Conservation (phyloP, 202 grass and related monocot genomes). For the Eragrostis tef region DNA sequence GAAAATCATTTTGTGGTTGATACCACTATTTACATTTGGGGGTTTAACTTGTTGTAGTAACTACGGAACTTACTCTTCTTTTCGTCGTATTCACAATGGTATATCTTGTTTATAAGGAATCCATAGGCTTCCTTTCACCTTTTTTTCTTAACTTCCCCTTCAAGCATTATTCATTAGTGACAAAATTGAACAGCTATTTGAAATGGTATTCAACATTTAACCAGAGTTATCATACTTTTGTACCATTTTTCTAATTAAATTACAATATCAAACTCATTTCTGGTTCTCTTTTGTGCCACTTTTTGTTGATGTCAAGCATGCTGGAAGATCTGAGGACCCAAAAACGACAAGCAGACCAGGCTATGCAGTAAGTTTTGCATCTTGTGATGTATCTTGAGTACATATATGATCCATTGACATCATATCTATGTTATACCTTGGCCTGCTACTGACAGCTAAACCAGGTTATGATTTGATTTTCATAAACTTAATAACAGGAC, state of each 20-base stretch:
- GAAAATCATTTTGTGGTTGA: background rate
- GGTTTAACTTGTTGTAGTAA: constrained; percentile 2
- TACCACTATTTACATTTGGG: constrained; percentile 13
- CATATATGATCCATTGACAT: constrained; percentile 1
- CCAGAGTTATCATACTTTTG: background rate
- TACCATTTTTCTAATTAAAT: constrained; percentile 1
- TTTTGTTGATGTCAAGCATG: constrained; percentile 54
- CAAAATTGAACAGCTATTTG: constrained; percentile 8
- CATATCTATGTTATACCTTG: constrained; percentile 7
- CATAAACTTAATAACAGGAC: background rate
- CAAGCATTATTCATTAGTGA: constrained; percentile 20
- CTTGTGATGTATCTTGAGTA: background rate
- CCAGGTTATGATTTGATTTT: constrained; percentile 16
- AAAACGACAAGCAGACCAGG: constrained; percentile 53
- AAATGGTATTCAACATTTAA: background rate
- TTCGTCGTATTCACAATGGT: constrained; percentile 5
- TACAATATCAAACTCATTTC: constrained; percentile 42
- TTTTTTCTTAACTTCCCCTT: constrained; percentile 20
- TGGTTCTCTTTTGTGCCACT: constrained; percentile 49
- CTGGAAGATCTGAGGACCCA: constrained; percentile 55
- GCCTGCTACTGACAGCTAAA: constrained; percentile 27
- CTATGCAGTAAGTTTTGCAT: constrained; percentile 73
- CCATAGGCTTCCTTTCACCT: background rate
- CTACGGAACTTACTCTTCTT: constrained; percentile 12
- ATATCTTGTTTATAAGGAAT: constrained; percentile 39